Percentiles rank a stretch among this genome's conserved stretches.
Evolutionary conservation across 2,329 filamentous ascomycete genomes (phyloP).

Genomic region (Neurospora sp.): DNA sequence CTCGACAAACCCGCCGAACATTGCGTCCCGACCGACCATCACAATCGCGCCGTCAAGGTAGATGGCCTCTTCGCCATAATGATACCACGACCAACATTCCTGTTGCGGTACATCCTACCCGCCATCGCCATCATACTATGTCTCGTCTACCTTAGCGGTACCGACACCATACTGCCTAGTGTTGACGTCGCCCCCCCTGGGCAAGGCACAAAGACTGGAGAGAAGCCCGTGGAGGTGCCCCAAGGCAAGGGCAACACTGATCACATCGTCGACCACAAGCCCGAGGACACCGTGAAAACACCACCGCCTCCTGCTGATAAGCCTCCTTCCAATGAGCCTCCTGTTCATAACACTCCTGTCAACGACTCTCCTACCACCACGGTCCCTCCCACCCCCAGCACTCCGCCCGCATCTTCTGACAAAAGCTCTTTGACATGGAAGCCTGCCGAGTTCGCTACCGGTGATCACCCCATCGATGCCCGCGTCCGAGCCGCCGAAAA

Average conservation of each 20-base stretch:
- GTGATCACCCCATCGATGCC: constrained; percentile 39
- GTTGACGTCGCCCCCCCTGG: not conserved
- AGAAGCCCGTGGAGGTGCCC: not conserved
- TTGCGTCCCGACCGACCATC: not conserved
- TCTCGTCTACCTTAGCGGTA: constrained; percentile 23
- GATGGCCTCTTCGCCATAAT: not conserved
- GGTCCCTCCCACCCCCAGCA: not conserved
- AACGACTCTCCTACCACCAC: not conserved
- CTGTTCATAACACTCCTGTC: not conserved
- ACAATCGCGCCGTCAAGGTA: not conserved
- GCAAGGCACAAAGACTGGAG: not conserved
- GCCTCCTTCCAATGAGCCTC: not conserved
- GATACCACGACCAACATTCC: constrained; percentile 1
- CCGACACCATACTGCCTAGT: not conserved
- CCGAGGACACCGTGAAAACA: not conserved
- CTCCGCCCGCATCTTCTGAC: not conserved
- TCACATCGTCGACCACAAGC: not conserved
- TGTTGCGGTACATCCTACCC: constrained; percentile 28
- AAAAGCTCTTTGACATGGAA: not conserved
- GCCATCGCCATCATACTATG: constrained; percentile 23
- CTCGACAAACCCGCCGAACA: not conserved
- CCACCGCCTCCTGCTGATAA: not conserved
- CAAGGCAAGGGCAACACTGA: not conserved
- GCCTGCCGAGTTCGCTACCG: constrained; percentile 9
- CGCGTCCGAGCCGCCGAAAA: constrained; percentile 37